Evolutionary conservation across 2,329 filamentous ascomycete species (phyloP), one percentile per base, ranked within the genome.

Genomic region (Hymenoscyphus repandus): DNA sequence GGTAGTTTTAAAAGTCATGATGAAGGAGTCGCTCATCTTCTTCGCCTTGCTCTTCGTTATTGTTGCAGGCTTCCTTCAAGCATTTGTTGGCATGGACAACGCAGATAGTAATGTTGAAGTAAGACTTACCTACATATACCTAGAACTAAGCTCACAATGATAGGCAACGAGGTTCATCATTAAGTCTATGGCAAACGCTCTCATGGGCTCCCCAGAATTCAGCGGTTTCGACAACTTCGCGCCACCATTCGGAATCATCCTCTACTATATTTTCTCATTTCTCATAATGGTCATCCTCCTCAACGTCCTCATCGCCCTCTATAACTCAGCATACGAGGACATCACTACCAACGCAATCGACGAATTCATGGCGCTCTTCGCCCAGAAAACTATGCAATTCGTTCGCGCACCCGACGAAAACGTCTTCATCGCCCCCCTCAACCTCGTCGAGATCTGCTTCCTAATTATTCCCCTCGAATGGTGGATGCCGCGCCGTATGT

Each of bases 241-340:
- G 18, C 90, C 88, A 11, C 93, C 93, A 0, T 99, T 96, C 67
- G 93, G 93, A 7, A 80, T 96, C 45, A 88, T 96, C 31, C 83
- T 99, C 9, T 99, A 99, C 74, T 99, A 99, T 73, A 81, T 95
- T 66, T 99, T 96, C 69, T 95, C 92, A 15, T 99, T 99, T 64
- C 85, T 97, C 36, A 88, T 99, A 63, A 96, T 96, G 86, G 91
- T 93, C 61, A 59, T 99, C 50, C 76, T 97, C 22, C 81, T 99
- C 59, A 99, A 99, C 68, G 90, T 99, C 62, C 82, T 99, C 51
- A 97, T 99, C 65, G 93, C 93, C 0, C 81, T 99, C 6, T 99
- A 96, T 74, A 97, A 97, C 71, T 92, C 86, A 42, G 90, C 93
- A 1, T 97, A 99, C 66, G 88, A 95, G 61, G 84, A 88, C 68